Evolutionary conservation across 2,329 filamentous ascomycete species (phyloP).

Genomic region (Neofusicoccum parvum): DNA sequence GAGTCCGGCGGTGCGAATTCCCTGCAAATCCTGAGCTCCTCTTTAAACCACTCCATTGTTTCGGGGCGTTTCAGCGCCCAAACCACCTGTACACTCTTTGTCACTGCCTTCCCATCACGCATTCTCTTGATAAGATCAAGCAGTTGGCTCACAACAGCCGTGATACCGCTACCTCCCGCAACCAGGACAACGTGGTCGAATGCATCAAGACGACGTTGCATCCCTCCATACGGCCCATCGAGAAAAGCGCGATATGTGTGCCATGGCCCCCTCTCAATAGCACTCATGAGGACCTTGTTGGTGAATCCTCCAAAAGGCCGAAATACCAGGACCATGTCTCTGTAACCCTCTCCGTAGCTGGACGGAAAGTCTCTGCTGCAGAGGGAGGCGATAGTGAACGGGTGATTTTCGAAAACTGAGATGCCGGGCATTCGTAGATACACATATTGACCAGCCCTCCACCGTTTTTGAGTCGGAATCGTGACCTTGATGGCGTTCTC

Average conservation of each 20-base stretch:
- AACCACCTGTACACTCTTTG: slow-evolving; percentile 86
- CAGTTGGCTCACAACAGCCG: slow-evolving; percentile 86
- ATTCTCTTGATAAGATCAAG: slow-evolving; percentile 95
- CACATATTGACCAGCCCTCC: slow-evolving; percentile 92
- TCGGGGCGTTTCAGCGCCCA: slow-evolving; percentile 91
- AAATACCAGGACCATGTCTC: slow-evolving; percentile 90
- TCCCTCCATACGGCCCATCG: slow-evolving; percentile 92
- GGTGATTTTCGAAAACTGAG: slow-evolving; percentile 87
- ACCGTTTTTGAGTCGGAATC: slow-evolving; percentile 87
- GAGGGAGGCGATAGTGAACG: slow-evolving; percentile 90
- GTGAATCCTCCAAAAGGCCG: slow-evolving; percentile 92
- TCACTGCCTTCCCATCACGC: slow-evolving; percentile 91
- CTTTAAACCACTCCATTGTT: slow-evolving; percentile 96
- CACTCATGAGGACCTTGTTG: slow-evolving; percentile 76
- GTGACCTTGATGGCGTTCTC: slow-evolving; percentile 97
- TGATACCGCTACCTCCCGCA: slow-evolving; percentile 92
- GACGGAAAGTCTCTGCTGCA: slow-evolving; percentile 94
- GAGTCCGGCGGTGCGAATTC: slow-evolving; percentile 86
- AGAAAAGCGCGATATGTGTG: slow-evolving; percentile 91
- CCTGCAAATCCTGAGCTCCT: slow-evolving; percentile 88
- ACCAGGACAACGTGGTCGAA: slow-evolving; percentile 94
- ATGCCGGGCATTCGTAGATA: slow-evolving; percentile 94
- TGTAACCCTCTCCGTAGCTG: slow-evolving; percentile 82
- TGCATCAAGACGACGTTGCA: slow-evolving; percentile 84
- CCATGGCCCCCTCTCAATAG: slow-evolving; percentile 82